Conservation (phyloP, 1,284 basidiomycete genomes). For the Ustilago shanxiensis region DNA sequence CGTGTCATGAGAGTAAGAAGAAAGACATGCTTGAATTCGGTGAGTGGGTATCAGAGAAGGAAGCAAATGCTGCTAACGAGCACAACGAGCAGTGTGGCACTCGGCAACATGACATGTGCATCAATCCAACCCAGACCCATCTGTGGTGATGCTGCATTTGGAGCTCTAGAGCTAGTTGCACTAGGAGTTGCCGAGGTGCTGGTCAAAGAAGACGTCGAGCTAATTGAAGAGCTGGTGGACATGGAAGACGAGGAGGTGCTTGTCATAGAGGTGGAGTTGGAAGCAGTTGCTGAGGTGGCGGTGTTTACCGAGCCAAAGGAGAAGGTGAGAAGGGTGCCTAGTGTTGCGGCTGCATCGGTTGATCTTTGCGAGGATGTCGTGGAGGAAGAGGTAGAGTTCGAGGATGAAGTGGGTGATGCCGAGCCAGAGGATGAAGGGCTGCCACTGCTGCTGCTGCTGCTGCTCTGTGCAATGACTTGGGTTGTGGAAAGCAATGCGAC, state of each 20-base stretch:
- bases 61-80: conserved; percentile 44
- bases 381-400: conserved; percentile 2
- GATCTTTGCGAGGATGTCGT: conserved; percentile 5
- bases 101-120: conserved; percentile 18
- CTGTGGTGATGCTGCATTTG: conserved; percentile 10
- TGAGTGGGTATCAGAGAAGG: conserved; percentile 26
- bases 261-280: conserved; percentile 5
- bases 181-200: conserved; percentile 7
- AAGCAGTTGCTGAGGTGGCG: conserved; percentile 8
- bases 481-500: conserved; percentile 22
- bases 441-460: background rate
- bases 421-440: background rate
- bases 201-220: conserved; percentile 3
- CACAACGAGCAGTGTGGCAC: conserved; percentile 14
- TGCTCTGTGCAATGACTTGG: conserved; percentile 5
- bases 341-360: conserved; percentile 43
- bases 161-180: conserved; percentile 8
- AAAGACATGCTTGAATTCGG: background rate
- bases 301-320: conserved; percentile 32
- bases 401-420: conserved; percentile 10
- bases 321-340: conserved; percentile 37
- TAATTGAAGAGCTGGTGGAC: conserved; percentile 12
- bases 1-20: background rate
- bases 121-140: conserved; percentile 3
- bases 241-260: conserved; percentile 9